These are phyloP conservation scores for Pseudonitzschia delicatissima DNA, from an alignment of 108 stramenopile genomes.

Conservation along the genomic window DNA sequence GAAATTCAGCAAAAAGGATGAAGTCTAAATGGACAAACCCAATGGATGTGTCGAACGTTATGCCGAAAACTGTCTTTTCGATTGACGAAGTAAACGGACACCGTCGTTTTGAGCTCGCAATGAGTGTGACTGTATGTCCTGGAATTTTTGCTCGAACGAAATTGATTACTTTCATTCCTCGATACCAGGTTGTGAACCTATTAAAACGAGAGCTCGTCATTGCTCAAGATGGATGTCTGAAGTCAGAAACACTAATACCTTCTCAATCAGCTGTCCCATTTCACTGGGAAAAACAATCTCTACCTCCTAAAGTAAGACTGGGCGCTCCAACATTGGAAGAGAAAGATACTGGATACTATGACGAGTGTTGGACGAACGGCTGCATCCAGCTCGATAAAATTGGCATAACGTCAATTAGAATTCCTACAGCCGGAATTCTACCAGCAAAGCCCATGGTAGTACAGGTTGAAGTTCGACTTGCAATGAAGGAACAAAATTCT, in stretches of 20 bases:
- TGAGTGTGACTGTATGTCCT: conserved; percentile 60
- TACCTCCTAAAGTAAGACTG: conserved; percentile 52
- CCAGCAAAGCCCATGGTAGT: conserved; percentile 50
- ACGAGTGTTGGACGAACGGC: conserved; percentile 61
- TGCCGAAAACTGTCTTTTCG: conserved; percentile 67
- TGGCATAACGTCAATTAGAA: conserved; percentile 71
- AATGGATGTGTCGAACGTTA: conserved; percentile 71
- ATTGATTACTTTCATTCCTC: conserved; percentile 60
- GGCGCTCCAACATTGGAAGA: conserved; percentile 36
- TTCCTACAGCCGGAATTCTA: conserved; percentile 37
- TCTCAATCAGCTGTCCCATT: conserved; percentile 60
- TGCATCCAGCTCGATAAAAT: conserved; percentile 65
- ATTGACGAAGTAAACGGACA: conserved; percentile 58
- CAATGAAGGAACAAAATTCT: conserved; percentile 67
- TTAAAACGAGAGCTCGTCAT: conserved; percentile 50
- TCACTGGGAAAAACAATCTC: conserved; percentile 57
- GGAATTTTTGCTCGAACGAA: conserved; percentile 63
- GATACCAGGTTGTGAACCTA: conserved; percentile 76
- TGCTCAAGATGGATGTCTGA: conserved; percentile 65
- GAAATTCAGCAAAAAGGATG: conserved; percentile 9
- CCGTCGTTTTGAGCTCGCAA: conserved; percentile 67
- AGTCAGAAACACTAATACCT: conserved; percentile 39
- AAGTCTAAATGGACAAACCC: conserved; percentile 63
- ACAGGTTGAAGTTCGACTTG: conserved; percentile 74
- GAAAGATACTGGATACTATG: conserved; percentile 25